Evolutionary conservation across 176 grass and related monocot species (phyloP).

Genomic region (Pontederia crassipes): DNA sequence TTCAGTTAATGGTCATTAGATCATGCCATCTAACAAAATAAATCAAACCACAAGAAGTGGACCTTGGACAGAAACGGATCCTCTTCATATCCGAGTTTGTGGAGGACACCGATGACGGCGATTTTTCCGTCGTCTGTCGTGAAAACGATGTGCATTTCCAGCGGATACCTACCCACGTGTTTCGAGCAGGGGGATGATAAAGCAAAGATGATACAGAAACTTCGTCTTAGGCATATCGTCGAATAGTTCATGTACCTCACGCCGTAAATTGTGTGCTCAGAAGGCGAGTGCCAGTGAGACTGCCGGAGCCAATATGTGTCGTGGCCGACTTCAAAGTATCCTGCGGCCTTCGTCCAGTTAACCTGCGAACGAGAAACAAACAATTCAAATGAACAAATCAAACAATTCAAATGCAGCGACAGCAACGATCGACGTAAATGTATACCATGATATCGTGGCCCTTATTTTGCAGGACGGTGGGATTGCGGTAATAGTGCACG

Average conservation of each 20-base stretch:
- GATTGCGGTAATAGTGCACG: not conserved
- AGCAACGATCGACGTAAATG: too few species aligned
- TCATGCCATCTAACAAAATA: too few species aligned
- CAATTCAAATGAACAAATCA: too few species aligned
- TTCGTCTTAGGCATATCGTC: too few species aligned
- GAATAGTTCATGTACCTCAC: not conserved
- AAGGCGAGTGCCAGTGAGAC: conserved; percentile 18
- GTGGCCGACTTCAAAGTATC: not conserved
- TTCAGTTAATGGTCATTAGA: not conserved
- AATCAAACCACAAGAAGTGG: not conserved
- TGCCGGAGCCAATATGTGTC: conserved; percentile 1
- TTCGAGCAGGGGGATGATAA: too few species aligned
- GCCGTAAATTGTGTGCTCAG: not conserved
- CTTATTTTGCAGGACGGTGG: not conserved
- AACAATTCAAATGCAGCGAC: too few species aligned
- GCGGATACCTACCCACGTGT: conserved; percentile 13
- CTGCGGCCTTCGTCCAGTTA: conserved; percentile 5
- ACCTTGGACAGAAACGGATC: conserved; percentile 4
- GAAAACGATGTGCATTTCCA: conserved; percentile 17
- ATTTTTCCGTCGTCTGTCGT: not conserved
- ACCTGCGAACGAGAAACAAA: not conserved
- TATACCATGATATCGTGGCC: conserved; percentile 7
- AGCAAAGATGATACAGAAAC: too few species aligned
- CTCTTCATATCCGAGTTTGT: not conserved
- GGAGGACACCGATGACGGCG: conserved; percentile 5